A percentile compares a stretch with the other conserved stretches of the same genome.
These are phyloP conservation scores for Galerina sulciceps DNA, from an alignment of 768 basidiomycete species.

Conservation along the genomic window DNA sequence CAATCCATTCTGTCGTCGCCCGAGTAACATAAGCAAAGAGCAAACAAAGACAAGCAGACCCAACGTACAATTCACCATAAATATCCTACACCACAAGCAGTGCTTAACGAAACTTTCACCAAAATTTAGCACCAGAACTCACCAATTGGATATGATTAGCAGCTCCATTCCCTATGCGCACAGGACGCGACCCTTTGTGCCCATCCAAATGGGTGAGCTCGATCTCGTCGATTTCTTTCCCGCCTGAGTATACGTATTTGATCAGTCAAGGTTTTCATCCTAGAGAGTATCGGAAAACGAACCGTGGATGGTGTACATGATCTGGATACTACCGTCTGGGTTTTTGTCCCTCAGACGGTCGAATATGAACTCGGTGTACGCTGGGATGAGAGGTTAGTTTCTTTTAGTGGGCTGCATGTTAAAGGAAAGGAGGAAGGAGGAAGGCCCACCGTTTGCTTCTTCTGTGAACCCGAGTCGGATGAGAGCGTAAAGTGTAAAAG, in stretches of 20 bases:
- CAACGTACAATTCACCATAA: conserved; percentile 85
- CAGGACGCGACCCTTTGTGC: conserved; percentile 69
- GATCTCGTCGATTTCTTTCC: conserved; percentile 82
- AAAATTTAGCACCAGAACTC: conserved; percentile 20
- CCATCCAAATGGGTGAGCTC: conserved; percentile 89
- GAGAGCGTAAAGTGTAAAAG: conserved; percentile 94
- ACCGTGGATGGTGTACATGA: conserved; percentile 98
- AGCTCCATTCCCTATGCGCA: conserved; percentile 94
- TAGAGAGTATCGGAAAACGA: not conserved
- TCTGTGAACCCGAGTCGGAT: conserved; percentile 93
- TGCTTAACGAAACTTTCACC: not conserved
- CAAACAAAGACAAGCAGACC: not conserved
- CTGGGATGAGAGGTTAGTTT: conserved; percentile 36
- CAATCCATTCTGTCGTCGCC: conserved; percentile 76
- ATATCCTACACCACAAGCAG: conserved; percentile 72
- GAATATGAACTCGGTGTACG: conserved; percentile 92
- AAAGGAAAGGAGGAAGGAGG: not conserved
- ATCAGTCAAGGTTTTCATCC: not conserved
- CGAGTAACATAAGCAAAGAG: not conserved
- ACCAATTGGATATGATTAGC: conserved; percentile 92
- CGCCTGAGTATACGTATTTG: conserved; percentile 43
- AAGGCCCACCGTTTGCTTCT: conserved; percentile 78
- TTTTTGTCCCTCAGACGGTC: conserved; percentile 83
- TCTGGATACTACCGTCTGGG: conserved; percentile 90
- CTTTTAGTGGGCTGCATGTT: not conserved